phyloP scores from a whole-genome alignment of 2,329 filamentous ascomycete genomes.

The Ophiostoma australiae region DNA sequence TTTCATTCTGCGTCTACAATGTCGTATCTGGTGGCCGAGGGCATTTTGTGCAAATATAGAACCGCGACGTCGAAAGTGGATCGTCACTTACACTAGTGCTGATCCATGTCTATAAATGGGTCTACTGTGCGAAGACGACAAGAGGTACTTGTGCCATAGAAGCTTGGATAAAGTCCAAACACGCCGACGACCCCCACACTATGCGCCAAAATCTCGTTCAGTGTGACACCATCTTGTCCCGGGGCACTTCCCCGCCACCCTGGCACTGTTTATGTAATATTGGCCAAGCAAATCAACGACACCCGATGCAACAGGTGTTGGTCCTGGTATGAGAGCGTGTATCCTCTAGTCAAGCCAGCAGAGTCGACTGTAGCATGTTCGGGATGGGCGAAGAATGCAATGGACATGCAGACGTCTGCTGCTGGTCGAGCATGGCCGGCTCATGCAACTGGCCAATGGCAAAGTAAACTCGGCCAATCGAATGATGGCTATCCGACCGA shows the following conservation, averaged over 20 bases:
- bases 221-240: neutral
- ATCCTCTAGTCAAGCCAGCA: too few species aligned
- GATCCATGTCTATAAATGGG: neutral
- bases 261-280: neutral
- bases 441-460: neutral
- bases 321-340: too few species aligned
- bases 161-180: neutral
- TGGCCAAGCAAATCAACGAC: neutral
- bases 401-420: neutral
- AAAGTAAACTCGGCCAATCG: neutral
- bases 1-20: neutral
- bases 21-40: slow-evolving; percentile 1
- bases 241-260: neutral
- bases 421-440: neutral
- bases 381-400: neutral
- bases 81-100: neutral
- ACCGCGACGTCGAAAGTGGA: slow-evolving; percentile 5
- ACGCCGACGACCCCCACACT: neutral
- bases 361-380: neutral
- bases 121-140: neutral
- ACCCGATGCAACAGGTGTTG: neutral
- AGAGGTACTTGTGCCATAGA: neutral
- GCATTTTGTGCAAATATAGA: slow-evolving; percentile 1
- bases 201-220: neutral
- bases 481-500: neutral